Percentiles rank a stretch among this genome's conserved stretches.
phyloP scores from a whole-genome alignment of 805 yeast species.

The Sugiyamaella americana region DNA sequence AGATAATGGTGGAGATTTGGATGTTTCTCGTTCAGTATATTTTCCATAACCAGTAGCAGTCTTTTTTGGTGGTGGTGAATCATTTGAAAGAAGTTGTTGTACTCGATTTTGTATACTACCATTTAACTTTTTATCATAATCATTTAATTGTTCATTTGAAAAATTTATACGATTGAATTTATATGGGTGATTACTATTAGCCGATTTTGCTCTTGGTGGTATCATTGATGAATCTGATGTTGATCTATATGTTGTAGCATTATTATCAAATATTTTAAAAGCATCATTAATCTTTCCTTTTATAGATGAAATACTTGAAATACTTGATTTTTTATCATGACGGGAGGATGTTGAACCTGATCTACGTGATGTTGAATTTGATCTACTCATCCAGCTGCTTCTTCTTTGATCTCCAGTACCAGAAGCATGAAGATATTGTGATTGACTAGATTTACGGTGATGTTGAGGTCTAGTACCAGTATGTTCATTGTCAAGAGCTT shows the following conservation, averaged over 20 bases:
- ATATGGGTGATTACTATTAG: conserved; percentile 2
- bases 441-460: conserved; percentile 12
- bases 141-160: conserved; percentile 11
- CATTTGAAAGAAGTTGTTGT: conserved; percentile 27
- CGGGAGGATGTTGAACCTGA: conserved; percentile 3
- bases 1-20: neutral
- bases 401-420: conserved; percentile 1
- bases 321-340: conserved; percentile 19
- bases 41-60: conserved; percentile 82
- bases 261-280: conserved; percentile 12
- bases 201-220: conserved; percentile 11
- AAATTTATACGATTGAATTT: conserved; percentile 9
- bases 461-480: conserved; percentile 8
- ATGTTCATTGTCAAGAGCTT: conserved; percentile 26
- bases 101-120: conserved; percentile 32
- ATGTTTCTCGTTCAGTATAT: conserved; percentile 42
- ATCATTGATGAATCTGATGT: conserved; percentile 2
- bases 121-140: conserved; percentile 15
- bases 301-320: conserved; percentile 19
- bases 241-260: neutral
- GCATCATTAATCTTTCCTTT: conserved; percentile 19
- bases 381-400: conserved; percentile 2
- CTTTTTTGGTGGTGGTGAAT: conserved; percentile 39
- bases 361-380: conserved; percentile 4
- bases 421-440: conserved; percentile 4